Conservation (phyloP, 495 filamentous ascomycete genomes). For the Glutinoglossum americanum region DNA sequence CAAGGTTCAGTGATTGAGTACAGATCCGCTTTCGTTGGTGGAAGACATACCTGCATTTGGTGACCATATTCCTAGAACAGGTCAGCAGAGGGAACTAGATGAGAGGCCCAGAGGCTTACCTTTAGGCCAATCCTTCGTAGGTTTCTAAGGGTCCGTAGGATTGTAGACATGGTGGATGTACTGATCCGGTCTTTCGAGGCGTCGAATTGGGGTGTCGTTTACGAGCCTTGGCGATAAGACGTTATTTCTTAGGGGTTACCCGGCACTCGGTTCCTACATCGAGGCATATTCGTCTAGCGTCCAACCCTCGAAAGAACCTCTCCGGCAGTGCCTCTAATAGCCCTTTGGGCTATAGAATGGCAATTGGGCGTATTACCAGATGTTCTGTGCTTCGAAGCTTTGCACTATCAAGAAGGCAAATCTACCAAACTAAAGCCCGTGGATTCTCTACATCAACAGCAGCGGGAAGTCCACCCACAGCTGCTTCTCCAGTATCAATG, state of each 20-base stretch:
- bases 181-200: too few species aligned
- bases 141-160: constrained; percentile 69
- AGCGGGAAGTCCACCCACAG: not conserved
- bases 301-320: not conserved
- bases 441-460: constrained; percentile 5
- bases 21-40: not conserved
- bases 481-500: constrained; percentile 20
- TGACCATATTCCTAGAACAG: constrained; percentile 53
- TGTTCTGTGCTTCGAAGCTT: not conserved
- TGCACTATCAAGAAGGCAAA: not conserved
- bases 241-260: too few species aligned
- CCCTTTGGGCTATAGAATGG: not conserved
- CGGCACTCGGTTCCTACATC: too few species aligned
- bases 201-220: too few species aligned
- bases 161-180: constrained; percentile 58
- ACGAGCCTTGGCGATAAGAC: not conserved
- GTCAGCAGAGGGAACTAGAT: constrained; percentile 17
- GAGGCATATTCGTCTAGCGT: not conserved
- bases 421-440: not conserved
- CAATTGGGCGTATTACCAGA: not conserved
- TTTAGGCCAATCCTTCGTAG: constrained; percentile 70
- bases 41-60: constrained; percentile 62
- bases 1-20: not conserved
- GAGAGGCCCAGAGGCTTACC: constrained; percentile 27
- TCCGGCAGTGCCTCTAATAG: not conserved